Percentiles rank a stretch among this genome's conserved stretches.
Evolutionary conservation across 257 asterid species (phyloP).

Genomic region (Verbascum thapsus): DNA sequence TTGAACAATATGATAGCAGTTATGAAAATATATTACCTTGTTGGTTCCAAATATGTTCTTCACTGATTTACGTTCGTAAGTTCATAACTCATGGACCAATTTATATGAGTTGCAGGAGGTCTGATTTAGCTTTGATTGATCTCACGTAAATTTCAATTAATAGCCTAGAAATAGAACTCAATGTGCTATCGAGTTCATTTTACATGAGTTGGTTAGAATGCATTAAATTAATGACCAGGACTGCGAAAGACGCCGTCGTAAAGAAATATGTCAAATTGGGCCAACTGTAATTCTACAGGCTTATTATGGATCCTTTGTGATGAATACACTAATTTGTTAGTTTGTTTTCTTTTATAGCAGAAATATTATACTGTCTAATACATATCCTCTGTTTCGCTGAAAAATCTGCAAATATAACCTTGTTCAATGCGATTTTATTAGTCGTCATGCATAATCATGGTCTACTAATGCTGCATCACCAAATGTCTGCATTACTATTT

Average conservation of each 20-base stretch:
- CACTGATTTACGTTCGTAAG: no score
- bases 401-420: background rate
- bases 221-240: background rate
- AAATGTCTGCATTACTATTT: background rate
- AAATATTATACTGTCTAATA: background rate
- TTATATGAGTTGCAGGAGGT: no score
- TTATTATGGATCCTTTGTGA: background rate
- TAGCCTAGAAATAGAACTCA: background rate
- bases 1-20: background rate
- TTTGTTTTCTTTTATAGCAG: no score
- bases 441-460: background rate
- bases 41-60: background rate
- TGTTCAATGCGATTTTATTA: background rate
- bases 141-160: background rate
- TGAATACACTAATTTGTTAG: no score
- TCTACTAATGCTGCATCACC: conserved; percentile 6
- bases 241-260: no score
- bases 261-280: background rate
- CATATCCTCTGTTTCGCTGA: background rate
- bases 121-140: background rate
- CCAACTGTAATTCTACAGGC: background rate
- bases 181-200: no score
- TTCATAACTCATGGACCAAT: no score
- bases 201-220: background rate
- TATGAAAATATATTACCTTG: conserved; percentile 2